Evolutionary conservation across 345 rosid genomes (phyloP), one percentile per base, ranked within the genome.

Genomic region (Laguncularia racemosa): DNA sequence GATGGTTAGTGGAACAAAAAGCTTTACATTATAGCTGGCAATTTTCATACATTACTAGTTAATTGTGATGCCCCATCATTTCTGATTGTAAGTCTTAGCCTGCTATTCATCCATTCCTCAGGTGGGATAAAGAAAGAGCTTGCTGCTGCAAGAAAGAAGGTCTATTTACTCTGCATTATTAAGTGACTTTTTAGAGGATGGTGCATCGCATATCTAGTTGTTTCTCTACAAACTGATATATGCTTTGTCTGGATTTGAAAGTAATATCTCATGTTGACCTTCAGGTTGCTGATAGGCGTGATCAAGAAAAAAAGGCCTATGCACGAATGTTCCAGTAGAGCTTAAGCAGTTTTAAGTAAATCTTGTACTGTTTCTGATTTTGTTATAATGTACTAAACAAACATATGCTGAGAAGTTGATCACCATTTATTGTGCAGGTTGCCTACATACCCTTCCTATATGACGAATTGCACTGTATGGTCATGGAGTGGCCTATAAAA

Each of bases 121-220:
- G 98, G 72, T 69, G 95, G 89, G 43, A 85, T 92, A 66, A 86
- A 73, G 65, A 84, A 79, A 71, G 98, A 89, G 75, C 86, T 89
- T 67, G 78, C 73, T 40, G 85, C 79, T 62, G 93, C 83, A 50
- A 80, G 74, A 79, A 92, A 79, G 71, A 92, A 84, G 98, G 98
- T 89, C 51, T 4, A 78, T 63, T 28, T 21, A 16, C 40, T 49
- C 17, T 8, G 16, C 44, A 15, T 15, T 6, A 12, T n/a, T 18
- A 16, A 14, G 20, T 38, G 8, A n/a, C 44, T n/a, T 14, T 13
- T 18, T 43, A 2, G 11, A 4, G 40, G 17, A n/a, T 43, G 33
- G 52, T 65, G 57, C 56, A 57, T 51, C 14, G 16, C 49, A 14
- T 68, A 7, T 3, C 38, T 20, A 26, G 14, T 53, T 54, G 20